Evolutionary conservation across 495 filamentous ascomycete genomes (phyloP).

Genomic region (Opeltia flavorubescens): DNA sequence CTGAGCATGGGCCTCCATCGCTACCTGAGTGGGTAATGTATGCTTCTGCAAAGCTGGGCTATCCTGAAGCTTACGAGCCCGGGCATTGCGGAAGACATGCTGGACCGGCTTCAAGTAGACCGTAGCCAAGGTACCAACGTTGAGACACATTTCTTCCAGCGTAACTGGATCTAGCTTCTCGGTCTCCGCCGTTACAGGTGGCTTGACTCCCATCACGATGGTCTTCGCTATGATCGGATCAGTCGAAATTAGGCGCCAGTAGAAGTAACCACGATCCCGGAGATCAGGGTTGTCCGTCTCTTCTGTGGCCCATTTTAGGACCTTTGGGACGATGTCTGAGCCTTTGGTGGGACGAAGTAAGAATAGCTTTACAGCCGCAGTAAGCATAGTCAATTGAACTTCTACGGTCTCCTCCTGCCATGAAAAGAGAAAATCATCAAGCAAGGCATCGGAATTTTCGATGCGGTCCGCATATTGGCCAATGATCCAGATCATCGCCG

Average conservation of each 20-base stretch:
- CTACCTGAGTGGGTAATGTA: constrained; percentile 34
- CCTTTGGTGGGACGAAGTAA: constrained; percentile 94
- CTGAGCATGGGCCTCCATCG: constrained; percentile 35
- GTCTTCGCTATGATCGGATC: constrained; percentile 76
- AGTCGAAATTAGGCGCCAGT: constrained; percentile 93
- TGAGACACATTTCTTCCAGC: constrained; percentile 92
- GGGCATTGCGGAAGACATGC: constrained; percentile 87
- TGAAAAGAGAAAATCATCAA: constrained; percentile 88
- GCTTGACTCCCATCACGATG: constrained; percentile 94
- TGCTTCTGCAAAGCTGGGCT: constrained; percentile 73
- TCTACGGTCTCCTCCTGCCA: constrained; percentile 91
- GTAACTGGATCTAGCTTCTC: constrained; percentile 87
- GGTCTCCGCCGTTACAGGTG: constrained; percentile 88
- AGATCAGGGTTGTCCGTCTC: constrained; percentile 98
- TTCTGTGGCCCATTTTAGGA: constrained; percentile 96
- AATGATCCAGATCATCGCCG: constrained; percentile 99
- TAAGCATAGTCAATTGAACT: constrained; percentile 87
- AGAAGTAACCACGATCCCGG: constrained; percentile 94
- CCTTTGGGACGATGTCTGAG: constrained; percentile 84
- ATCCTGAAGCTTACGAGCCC: constrained; percentile 60
- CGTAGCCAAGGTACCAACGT: constrained; percentile 89
- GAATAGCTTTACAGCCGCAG: constrained; percentile 95
- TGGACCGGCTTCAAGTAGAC: constrained; percentile 97
- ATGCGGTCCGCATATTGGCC: constrained; percentile 96
- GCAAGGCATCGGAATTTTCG: constrained; percentile 82